Percentiles rank a stretch among this genome's conserved stretches.
phyloP scores from a whole-genome alignment of 768 basidiomycete species.

The Pleurotus tuber-regium region DNA sequence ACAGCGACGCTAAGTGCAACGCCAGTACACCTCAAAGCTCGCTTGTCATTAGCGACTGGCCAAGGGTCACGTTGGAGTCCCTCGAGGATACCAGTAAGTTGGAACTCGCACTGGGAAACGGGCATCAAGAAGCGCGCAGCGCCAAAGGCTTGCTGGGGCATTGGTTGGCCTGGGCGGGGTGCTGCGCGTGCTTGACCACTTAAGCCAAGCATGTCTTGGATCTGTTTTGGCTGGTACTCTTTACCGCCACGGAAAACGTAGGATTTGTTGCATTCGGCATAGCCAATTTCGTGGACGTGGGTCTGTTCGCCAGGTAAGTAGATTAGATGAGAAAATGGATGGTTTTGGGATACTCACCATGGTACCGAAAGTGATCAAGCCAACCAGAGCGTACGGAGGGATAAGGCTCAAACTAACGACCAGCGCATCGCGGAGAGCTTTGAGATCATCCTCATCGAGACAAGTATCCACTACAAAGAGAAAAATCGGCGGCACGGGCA shows the following conservation, averaged over 20 bases:
- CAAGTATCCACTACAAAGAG: constrained; percentile 97
- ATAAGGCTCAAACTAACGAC: constrained; percentile 91
- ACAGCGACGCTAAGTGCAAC: constrained; percentile 93
- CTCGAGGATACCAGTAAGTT: constrained; percentile 91
- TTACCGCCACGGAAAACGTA: constrained; percentile 99
- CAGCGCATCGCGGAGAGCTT: constrained; percentile 91
- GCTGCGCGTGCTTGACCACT: constrained; percentile 77
- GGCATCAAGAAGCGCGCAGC: constrained; percentile 92
- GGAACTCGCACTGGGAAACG: constrained; percentile 91
- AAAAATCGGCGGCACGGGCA: constrained; percentile 93
- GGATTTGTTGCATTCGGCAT: constrained; percentile 93
- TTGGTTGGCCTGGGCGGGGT: constrained; percentile 81
- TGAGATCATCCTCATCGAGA: constrained; percentile 92
- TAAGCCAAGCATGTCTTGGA: constrained; percentile 96
- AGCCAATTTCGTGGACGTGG: constrained; percentile 98
- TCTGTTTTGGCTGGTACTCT: constrained; percentile 94
- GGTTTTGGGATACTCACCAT: constrained; percentile 60
- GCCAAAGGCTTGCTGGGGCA: constrained; percentile 77
- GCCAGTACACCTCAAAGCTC: constrained; percentile 91
- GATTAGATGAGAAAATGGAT: background rate
- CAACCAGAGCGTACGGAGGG: constrained; percentile 92
- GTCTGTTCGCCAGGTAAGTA: constrained; percentile 47
- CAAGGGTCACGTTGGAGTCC: constrained; percentile 88
- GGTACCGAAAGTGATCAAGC: constrained; percentile 94
- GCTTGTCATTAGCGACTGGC: constrained; percentile 95